phyloP scores from a whole-genome alignment of 208 protist genomes.

The Wallacemonas sp. region DNA sequence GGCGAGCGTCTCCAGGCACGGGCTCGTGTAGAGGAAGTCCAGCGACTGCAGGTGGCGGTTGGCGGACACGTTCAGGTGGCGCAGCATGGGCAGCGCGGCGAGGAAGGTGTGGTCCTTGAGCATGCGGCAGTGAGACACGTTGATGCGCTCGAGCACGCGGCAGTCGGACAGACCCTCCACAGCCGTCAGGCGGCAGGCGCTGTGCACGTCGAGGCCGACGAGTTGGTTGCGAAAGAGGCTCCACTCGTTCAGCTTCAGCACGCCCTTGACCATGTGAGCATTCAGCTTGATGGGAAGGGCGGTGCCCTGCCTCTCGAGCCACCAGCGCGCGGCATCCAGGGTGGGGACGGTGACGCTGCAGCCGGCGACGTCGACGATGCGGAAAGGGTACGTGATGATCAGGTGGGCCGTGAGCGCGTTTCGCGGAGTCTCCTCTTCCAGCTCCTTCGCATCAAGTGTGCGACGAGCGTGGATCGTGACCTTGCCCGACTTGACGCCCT shows the following conservation, averaged over 20 bases:
- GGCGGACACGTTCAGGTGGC: constrained; percentile 6
- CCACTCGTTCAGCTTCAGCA: constrained; percentile 2
- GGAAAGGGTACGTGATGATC: not conserved
- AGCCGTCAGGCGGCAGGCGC: constrained; percentile 4
- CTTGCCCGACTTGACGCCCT: constrained; percentile 8
- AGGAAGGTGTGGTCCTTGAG: constrained; percentile 11
- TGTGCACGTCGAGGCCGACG: constrained; percentile 11
- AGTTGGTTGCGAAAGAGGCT: constrained; percentile 1
- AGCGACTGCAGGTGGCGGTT: constrained; percentile 9
- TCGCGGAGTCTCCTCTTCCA: constrained; percentile 15
- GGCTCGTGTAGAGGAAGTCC: constrained; percentile 3
- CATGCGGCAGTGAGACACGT: constrained; percentile 13
- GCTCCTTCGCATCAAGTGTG: not conserved
- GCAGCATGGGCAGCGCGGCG: not conserved
- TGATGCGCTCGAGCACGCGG: constrained; percentile 6
- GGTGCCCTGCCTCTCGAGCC: constrained; percentile 6
- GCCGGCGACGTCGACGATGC: not conserved
- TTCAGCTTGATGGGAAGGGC: constrained; percentile 13
- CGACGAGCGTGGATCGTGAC: constrained; percentile 1
- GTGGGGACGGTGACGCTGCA: not conserved
- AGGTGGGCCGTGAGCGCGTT: not conserved
- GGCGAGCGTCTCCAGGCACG: constrained; percentile 9
- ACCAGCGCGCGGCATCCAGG: constrained; percentile 9
- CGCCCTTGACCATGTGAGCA: constrained; percentile 12
- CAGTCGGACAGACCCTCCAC: constrained; percentile 5